Conservation (phyloP, 176 grass and related monocot species). For the Tuctoria greenei region DNA sequence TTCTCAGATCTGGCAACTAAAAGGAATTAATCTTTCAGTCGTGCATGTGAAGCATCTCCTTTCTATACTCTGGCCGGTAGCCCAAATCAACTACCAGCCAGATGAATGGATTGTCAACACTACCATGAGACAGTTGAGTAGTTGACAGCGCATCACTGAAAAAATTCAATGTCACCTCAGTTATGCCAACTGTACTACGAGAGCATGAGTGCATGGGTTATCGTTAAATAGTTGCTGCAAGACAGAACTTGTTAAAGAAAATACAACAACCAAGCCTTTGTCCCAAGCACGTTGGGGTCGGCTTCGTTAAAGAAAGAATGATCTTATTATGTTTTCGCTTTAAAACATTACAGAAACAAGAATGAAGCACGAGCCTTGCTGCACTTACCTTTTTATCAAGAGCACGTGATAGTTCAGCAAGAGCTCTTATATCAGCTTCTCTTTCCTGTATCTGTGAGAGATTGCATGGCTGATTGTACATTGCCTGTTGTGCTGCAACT, state of each 20-base stretch:
- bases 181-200: not conserved
- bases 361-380: conserved; percentile 14
- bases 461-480: conserved; percentile 83
- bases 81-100: not conserved
- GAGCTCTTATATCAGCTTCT: conserved; percentile 96
- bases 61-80: not conserved
- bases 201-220: not conserved
- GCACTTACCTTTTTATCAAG: conserved; percentile 85
- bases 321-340: not conserved
- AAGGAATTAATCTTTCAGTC: conserved; percentile 15
- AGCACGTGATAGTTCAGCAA: conserved; percentile 90
- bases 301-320: not conserved
- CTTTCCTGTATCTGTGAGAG: conserved; percentile 97
- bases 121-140: not conserved
- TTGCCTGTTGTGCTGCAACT: conserved; percentile 67
- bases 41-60: not conserved
- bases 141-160: not conserved
- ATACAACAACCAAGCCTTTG: too few relatives aligned
- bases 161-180: not conserved
- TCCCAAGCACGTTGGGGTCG: too few relatives aligned
- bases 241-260: too few relatives aligned
- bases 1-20: conserved; percentile 15
- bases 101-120: not conserved
- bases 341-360: conserved; percentile 15
- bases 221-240: not conserved